phyloP scores from a whole-genome alignment of 805 yeast genomes.

The Nakazawaea siamensis region DNA sequence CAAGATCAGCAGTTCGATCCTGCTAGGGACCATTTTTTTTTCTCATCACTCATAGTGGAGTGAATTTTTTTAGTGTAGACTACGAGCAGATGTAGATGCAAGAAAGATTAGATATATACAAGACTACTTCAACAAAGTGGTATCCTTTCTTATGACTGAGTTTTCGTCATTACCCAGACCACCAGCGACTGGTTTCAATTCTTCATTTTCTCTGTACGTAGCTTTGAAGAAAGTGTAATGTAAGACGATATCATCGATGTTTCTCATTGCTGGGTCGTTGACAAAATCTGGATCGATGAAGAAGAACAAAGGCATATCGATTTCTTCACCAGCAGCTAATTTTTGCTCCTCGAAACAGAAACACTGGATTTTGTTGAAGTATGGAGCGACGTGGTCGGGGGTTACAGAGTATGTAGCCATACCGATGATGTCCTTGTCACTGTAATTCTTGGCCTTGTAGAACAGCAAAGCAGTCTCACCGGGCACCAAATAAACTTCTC shows the following conservation, averaged over 20 bases:
- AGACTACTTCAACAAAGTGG: slow-evolving; percentile 6
- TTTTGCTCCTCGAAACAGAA: slow-evolving; percentile 97
- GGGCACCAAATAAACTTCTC: slow-evolving; percentile 87
- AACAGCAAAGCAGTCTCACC: slow-evolving; percentile 98
- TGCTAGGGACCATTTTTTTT: slow-evolving; percentile 63
- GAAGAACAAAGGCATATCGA: slow-evolving; percentile 97
- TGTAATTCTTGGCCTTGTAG: slow-evolving; percentile 80
- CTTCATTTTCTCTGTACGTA: slow-evolving; percentile 19
- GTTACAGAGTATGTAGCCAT: slow-evolving; percentile 98
- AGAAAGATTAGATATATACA: slow-evolving; percentile 5
- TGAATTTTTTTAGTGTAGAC: too few relatives aligned
- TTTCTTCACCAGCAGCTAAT: slow-evolving; percentile 91
- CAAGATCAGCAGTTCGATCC: slow-evolving; percentile 82
- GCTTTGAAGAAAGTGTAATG: slow-evolving; percentile 89
- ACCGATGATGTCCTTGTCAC: slow-evolving; percentile 88
- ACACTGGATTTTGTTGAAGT: slow-evolving; percentile 95
- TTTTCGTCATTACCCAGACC: slow-evolving; percentile 9
- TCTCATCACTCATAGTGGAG: too few relatives aligned
- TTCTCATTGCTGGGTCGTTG: slow-evolving; percentile 85
- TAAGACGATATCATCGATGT: slow-evolving; percentile 80
- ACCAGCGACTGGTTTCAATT: slow-evolving; percentile 7
- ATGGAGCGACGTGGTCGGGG: slow-evolving; percentile 94
- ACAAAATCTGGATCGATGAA: slow-evolving; percentile 95
- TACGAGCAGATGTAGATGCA: too few relatives aligned
- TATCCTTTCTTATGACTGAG: slow-evolving; percentile 2